A percentile compares a stretch with the other conserved stretches of the same genome.
Evolutionary conservation across 345 rosid species (phyloP).

Genomic region (Salix udensis): DNA sequence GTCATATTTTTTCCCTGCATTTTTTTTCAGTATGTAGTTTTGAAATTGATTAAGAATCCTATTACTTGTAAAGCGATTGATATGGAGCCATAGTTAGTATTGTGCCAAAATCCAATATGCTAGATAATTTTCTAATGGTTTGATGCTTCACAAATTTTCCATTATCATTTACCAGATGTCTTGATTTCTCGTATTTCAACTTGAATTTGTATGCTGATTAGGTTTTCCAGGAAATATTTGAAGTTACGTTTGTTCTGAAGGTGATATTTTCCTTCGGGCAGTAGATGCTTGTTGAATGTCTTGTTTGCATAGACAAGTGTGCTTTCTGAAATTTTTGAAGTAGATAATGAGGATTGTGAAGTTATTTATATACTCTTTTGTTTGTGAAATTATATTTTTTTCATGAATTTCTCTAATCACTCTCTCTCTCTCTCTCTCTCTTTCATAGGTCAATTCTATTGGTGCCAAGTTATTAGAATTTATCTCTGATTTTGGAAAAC

Average conservation of each 20-base stretch:
- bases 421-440: neutral
- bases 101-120: neutral
- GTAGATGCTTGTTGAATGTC: neutral
- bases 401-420: neutral
- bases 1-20: neutral
- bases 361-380: neutral
- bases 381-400: neutral
- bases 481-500: slow-evolving; percentile 89
- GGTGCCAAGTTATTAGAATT: slow-evolving; percentile 91
- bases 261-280: neutral
- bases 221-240: neutral
- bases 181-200: neutral
- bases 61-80: neutral
- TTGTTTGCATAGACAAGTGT: neutral
- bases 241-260: neutral
- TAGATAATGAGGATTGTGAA: neutral
- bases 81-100: neutral
- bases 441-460: slow-evolving; percentile 69
- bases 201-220: neutral
- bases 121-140: neutral
- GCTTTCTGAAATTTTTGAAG: neutral
- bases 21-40: neutral
- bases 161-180: neutral
- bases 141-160: neutral
- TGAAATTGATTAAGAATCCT: neutral